These are phyloP conservation scores for Ettlia oleoabundans DNA, from an alignment of 139 green algal species.

Conservation along the genomic window DNA sequence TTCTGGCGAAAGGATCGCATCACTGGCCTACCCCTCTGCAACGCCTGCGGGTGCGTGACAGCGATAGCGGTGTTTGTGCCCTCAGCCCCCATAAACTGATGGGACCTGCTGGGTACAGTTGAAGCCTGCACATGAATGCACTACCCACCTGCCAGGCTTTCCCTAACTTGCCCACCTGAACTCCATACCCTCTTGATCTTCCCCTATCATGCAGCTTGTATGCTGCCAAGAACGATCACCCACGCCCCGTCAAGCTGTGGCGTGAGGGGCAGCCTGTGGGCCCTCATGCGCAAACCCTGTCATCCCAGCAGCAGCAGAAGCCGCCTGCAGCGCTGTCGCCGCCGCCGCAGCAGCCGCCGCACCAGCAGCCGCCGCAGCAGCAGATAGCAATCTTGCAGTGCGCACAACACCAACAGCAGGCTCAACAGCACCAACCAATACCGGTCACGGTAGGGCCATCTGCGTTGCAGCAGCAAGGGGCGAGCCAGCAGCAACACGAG, in stretches of 20 bases:
- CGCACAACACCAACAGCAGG: neutral
- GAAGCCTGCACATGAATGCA: neutral
- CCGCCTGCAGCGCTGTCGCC: neutral
- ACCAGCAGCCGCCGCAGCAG: conserved; percentile 2
- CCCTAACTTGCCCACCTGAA: neutral
- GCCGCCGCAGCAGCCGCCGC: neutral
- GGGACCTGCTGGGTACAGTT: neutral
- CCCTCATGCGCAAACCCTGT: neutral
- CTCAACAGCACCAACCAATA: too few relatives aligned
- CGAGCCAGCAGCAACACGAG: too few relatives aligned
- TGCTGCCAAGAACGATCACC: conserved; percentile 92
- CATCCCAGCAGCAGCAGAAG: too few relatives aligned
- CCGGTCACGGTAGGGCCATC: too few relatives aligned
- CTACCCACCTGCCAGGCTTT: neutral
- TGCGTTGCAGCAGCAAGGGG: too few relatives aligned
- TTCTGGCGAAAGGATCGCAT: conserved; percentile 96
- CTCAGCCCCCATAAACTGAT: neutral
- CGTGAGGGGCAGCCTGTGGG: conserved; percentile 51
- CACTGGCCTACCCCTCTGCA: conserved; percentile 89
- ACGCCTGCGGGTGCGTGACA: conserved; percentile 79
- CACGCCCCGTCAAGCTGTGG: conserved; percentile 87
- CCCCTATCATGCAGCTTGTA: conserved; percentile 72
- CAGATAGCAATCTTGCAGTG: neutral
- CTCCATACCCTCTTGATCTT: neutral
- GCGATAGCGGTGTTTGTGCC: neutral